These are phyloP conservation scores for Venturia effusa DNA, from an alignment of 2,329 filamentous ascomycete species.

Conservation along the genomic window DNA sequence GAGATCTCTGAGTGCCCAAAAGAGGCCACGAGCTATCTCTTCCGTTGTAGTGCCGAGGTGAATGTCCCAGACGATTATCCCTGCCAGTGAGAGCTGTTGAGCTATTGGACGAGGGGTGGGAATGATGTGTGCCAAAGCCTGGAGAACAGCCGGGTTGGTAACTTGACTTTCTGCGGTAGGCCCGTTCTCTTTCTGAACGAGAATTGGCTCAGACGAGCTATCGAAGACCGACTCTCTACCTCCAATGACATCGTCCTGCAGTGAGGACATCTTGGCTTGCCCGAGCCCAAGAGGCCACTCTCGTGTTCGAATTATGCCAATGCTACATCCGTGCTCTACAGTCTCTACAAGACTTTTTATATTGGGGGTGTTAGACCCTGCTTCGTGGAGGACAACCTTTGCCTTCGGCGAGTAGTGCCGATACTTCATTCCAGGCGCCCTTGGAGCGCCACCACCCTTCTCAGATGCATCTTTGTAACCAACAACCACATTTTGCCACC, in stretches of 20 bases:
- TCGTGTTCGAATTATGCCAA: constrained; percentile 8
- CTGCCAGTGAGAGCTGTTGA: not conserved
- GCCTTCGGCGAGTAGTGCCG: constrained; percentile 94
- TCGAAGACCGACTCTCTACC: not conserved
- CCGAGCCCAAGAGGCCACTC: constrained; percentile 5
- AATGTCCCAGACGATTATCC: constrained; percentile 49
- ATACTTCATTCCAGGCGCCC: constrained; percentile 97
- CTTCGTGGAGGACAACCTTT: constrained; percentile 71
- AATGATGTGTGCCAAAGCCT: not conserved
- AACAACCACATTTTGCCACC: constrained; percentile 69
- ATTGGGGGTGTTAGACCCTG: not conserved
- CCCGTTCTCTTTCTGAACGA: not conserved
- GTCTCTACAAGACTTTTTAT: not conserved
- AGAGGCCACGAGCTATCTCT: constrained; percentile 75
- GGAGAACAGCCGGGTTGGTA: not conserved
- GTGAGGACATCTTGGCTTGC: not conserved
- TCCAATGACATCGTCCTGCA: not conserved
- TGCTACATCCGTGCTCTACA: not conserved
- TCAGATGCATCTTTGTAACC: constrained; percentile 71
- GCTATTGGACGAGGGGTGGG: constrained; percentile 6
- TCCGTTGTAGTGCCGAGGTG: constrained; percentile 59
- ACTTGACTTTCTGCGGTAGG: not conserved
- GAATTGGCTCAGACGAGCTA: not conserved
- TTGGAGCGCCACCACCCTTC: constrained; percentile 37
- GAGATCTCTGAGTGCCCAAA: constrained; percentile 75